Evolutionary conservation across 2,329 filamentous ascomycete species (phyloP).

Genomic region (Fusarium phyllophilum): DNA sequence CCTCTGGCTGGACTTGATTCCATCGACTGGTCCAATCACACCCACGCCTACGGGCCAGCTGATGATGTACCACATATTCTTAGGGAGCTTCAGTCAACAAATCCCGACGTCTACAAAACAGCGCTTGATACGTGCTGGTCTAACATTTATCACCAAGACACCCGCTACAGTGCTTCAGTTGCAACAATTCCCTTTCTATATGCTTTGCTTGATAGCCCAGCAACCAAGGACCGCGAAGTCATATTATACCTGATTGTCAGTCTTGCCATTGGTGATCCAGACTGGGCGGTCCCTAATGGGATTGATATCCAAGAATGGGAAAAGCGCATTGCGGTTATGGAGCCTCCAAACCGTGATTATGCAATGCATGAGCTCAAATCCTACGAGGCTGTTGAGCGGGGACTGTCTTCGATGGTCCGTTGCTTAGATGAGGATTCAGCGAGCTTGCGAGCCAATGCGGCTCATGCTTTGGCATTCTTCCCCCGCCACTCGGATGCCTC

Average conservation of each 20-base stretch:
- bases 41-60: neutral
- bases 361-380: neutral
- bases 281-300: neutral
- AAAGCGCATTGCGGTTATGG: rapidly evolving
- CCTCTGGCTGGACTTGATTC: neutral
- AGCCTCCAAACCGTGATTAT: rapidly evolving
- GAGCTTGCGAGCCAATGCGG: neutral
- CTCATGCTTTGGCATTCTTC: neutral
- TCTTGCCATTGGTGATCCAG: neutral
- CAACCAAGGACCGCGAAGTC: neutral
- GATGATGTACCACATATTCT: neutral
- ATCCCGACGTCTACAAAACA: neutral
- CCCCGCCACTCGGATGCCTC: neutral
- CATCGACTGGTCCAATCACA: neutral
- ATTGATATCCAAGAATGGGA: neutral
- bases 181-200: neutral
- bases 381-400: neutral
- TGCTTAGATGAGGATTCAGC: neutral
- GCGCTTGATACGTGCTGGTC: neutral
- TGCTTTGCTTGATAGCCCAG: neutral
- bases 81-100: neutral
- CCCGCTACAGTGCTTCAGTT: neutral
- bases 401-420: neutral
- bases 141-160: neutral
- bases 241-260: neutral